A percentile compares a stretch with the other conserved stretches of the same genome.
Conservation (phyloP, 2,329 filamentous ascomycete species). For the Epichloe scottii region DNA sequence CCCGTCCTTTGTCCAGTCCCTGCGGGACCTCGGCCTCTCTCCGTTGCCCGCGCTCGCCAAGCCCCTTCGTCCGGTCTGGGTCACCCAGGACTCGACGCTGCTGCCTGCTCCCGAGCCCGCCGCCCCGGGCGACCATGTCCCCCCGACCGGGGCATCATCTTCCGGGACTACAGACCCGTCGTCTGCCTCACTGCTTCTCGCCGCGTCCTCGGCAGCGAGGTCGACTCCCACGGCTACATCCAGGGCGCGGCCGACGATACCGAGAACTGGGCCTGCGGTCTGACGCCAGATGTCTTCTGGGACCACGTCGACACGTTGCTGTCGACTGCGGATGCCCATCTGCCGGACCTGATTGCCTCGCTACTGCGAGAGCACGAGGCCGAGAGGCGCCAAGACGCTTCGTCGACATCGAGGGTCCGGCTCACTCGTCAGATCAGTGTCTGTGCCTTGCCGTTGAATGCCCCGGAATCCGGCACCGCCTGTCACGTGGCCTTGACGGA, state of each 20-base stretch:
- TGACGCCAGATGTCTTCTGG: slow-evolving; percentile 78
- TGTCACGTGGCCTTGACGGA: slow-evolving; percentile 33
- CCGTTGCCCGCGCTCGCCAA: slow-evolving; percentile 49
- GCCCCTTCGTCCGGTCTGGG: slow-evolving; percentile 68
- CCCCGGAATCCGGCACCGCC: slow-evolving; percentile 6
- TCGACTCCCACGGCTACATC: slow-evolving; percentile 57
- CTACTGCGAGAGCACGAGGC: slow-evolving; percentile 15
- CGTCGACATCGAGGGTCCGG: slow-evolving; percentile 1
- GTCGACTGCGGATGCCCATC: slow-evolving; percentile 49
- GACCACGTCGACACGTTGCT: slow-evolving; percentile 48
- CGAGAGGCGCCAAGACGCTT: not conserved
- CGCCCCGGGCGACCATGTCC: not conserved
- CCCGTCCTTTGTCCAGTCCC: slow-evolving; percentile 38
- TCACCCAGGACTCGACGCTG: slow-evolving; percentile 54
- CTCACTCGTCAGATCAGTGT: slow-evolving; percentile 27
- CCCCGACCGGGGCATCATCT: slow-evolving; percentile 21
- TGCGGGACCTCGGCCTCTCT: slow-evolving; percentile 42
- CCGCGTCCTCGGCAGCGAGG: slow-evolving; percentile 54
- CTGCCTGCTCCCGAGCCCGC: slow-evolving; percentile 10
- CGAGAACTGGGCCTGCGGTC: slow-evolving; percentile 78
- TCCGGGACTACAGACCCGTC: slow-evolving; percentile 53
- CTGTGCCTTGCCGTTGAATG: slow-evolving; percentile 18
- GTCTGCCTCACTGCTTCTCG: slow-evolving; percentile 79
- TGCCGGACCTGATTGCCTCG: slow-evolving; percentile 34
- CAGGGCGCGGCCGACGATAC: slow-evolving; percentile 93